Evolutionary conservation across 2,329 filamentous ascomycete species (phyloP).

Genomic region (Plenodomus lindquistii): DNA sequence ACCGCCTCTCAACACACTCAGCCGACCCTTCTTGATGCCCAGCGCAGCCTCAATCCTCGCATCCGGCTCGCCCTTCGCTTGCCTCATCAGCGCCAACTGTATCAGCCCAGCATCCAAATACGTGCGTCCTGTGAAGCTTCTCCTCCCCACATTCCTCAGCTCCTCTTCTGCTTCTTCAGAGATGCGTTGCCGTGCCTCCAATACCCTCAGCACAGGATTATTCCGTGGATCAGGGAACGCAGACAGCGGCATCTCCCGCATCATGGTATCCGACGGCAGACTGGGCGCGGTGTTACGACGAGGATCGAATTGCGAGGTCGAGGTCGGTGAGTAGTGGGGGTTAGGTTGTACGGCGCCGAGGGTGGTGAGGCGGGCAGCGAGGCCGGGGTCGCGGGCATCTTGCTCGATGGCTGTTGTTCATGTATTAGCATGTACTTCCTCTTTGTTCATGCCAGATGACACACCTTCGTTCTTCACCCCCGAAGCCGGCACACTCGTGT

Average conservation of each 20-base stretch:
- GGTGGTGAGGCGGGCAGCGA: constrained; percentile 77
- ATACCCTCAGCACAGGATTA: constrained; percentile 60
- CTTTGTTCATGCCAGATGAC: constrained; percentile 3
- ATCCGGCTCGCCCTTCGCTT: constrained; percentile 32
- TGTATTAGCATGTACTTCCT: too few relatives aligned
- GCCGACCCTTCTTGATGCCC: constrained; percentile 38
- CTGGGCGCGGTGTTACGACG: constrained; percentile 29
- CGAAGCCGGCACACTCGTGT: constrained; percentile 46
- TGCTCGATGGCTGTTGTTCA: constrained; percentile 64
- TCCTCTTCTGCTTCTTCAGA: constrained; percentile 59
- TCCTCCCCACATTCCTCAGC: constrained; percentile 49
- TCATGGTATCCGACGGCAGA: constrained; percentile 33
- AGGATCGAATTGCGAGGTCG: constrained; percentile 51
- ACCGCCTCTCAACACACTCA: constrained; percentile 30
- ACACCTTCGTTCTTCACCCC: constrained; percentile 46
- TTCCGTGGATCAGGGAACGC: constrained; percentile 38
- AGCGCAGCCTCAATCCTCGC: constrained; percentile 37
- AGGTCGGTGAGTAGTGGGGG: constrained; percentile 60
- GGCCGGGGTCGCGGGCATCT: constrained; percentile 65
- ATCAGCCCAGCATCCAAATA: constrained; percentile 52
- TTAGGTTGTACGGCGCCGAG: constrained; percentile 63
- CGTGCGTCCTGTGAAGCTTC: constrained; percentile 47
- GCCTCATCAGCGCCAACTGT: constrained; percentile 41
- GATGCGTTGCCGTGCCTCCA: constrained; percentile 57
- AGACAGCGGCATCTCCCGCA: constrained; percentile 33